Evolutionary conservation across 2,329 filamentous ascomycete species (phyloP), one percentile per base, ranked within the genome.

Genomic region (Ophiostoma tasmaniense): DNA sequence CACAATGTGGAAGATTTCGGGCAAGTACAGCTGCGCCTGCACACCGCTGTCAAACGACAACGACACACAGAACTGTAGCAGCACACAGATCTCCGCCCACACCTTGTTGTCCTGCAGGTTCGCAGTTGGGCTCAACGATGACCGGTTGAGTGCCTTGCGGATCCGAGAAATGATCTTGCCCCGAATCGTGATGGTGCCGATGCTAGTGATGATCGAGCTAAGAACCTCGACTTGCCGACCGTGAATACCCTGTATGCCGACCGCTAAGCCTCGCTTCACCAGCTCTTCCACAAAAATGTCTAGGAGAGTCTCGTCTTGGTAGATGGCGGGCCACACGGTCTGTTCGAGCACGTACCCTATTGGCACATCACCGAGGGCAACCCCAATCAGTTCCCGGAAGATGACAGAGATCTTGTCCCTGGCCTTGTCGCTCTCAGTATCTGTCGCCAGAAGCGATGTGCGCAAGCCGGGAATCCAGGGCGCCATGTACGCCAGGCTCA

Each of bases 211-310:
- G 67, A 89, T 85, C 3, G 87, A 87, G 2, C 87, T 86, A 37
- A 90, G 79, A 8, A 83, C 81, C 72, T 89, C 86, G 1, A 85
- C 80, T 10, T 85, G 82, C 67, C 88, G 85, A 67, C 88, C 85
- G 50, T 87, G 82, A 8, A 83, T 78, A 66, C 88, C 85, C 50
- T 87, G 82, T 8, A 83, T 78, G 1, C 84, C 85, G 64, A 85
- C 84, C 39, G 78, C 80, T 71, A 89, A 78, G 6, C 86, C 86
- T n/a, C 83, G 81, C 75, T 89, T 89, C 71, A 89, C 80, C 22
- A 90, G 78, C 74, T 90, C 88, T 30, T 90, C 88, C 22, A 90
- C 76, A 72, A 90, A 87, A 13, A 90, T 85, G 33, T 90, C 88
- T 1, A 89, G 80, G 13, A 90, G 80, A 10, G 86, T 81, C 73